phyloP scores from a whole-genome alignment of 179 eudicot species.

The Beta corolliflora region DNA sequence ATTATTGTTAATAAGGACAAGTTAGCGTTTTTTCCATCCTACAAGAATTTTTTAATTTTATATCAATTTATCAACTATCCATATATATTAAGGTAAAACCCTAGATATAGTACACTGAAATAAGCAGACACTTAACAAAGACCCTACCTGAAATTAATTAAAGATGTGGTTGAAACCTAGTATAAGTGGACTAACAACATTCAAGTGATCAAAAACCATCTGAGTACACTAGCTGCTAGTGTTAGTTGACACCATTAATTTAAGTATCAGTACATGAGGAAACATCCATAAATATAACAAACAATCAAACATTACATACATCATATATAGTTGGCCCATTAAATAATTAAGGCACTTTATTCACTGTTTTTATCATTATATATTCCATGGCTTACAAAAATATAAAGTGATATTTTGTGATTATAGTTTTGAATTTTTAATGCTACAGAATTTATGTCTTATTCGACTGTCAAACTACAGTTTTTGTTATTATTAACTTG shows the following conservation, averaged over 20 bases:
- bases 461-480: background rate
- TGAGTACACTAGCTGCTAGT: background rate
- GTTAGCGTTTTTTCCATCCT: no score
- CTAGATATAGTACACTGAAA: background rate
- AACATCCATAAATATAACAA: background rate
- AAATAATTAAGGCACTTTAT: background rate
- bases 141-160: background rate
- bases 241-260: constrained; percentile 11
- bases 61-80: no score
- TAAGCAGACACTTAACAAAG: background rate
- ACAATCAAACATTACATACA: background rate
- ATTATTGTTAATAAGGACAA: no score
- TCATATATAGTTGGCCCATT: constrained; percentile 5
- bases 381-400: no score
- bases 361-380: background rate
- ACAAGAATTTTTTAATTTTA: no score
- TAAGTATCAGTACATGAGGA: constrained; percentile 3
- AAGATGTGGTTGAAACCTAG: background rate
- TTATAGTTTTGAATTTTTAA: constrained; percentile 1
- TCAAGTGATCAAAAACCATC: background rate
- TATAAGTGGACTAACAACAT: background rate
- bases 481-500: background rate
- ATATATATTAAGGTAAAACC: no score
- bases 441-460: constrained; percentile 11
- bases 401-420: background rate